phyloP scores from a whole-genome alignment of 768 basidiomycete species.

The Stropharia rugosoannulata region DNA sequence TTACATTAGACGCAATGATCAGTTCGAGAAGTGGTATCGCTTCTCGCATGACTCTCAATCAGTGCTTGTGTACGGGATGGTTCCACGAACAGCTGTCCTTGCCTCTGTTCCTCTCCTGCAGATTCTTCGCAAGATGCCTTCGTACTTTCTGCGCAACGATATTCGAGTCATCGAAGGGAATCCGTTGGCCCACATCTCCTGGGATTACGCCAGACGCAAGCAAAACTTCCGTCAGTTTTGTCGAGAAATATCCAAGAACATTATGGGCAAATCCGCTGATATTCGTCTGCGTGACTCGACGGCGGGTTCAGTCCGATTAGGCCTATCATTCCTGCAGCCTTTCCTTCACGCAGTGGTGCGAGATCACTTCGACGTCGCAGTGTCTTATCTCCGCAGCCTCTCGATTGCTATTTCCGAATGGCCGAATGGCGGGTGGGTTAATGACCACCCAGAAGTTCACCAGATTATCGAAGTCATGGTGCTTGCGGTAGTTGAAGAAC shows the following conservation, averaged over 20 bases:
- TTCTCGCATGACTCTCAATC: conserved; percentile 76
- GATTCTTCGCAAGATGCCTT: conserved; percentile 66
- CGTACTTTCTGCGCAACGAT: conserved; percentile 54
- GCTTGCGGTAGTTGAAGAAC: conserved; percentile 63
- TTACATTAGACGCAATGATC: conserved; percentile 47
- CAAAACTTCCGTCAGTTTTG: conserved; percentile 69
- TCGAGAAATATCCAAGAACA: conserved; percentile 63
- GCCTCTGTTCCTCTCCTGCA: conserved; percentile 68
- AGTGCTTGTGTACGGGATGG: conserved; percentile 68
- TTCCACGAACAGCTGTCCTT: conserved; percentile 65
- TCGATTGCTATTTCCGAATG: conserved; percentile 57
- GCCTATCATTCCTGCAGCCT: conserved; percentile 63
- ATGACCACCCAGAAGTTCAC: conserved; percentile 62
- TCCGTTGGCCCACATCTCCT: conserved; percentile 35
- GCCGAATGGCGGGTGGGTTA: conserved; percentile 70
- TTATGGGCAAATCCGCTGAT: conserved; percentile 54
- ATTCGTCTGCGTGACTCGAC: conserved; percentile 65
- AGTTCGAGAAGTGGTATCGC: conserved; percentile 77
- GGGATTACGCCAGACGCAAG: conserved; percentile 63
- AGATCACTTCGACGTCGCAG: conserved; percentile 34
- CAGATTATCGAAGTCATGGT: conserved; percentile 58
- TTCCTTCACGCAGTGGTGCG: conserved; percentile 61
- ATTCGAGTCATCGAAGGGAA: conserved; percentile 24
- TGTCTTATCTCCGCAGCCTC: conserved; percentile 35
- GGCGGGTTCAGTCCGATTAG: conserved; percentile 63